phyloP scores from a whole-genome alignment of 257 asterid species.

The Cynanchum wilfordii region DNA sequence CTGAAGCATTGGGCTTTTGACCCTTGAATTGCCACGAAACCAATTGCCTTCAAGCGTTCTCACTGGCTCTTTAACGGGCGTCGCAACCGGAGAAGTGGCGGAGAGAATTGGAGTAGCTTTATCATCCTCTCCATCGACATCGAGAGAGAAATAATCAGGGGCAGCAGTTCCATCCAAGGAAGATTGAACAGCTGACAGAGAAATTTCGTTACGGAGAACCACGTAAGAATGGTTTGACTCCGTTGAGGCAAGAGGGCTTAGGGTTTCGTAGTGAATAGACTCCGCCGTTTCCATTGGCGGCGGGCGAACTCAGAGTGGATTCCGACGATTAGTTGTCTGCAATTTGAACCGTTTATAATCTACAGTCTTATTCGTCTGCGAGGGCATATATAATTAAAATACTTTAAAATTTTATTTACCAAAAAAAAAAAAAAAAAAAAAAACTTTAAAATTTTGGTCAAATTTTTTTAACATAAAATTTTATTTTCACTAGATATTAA shows the following conservation, averaged over 20 bases:
- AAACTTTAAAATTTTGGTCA: too few species aligned
- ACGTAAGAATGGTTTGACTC: conserved; percentile 38
- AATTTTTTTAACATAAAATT: too few species aligned
- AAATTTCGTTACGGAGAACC: conserved; percentile 62
- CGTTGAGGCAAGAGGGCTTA: conserved; percentile 38
- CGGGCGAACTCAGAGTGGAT: not conserved
- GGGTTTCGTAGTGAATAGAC: conserved; percentile 59
- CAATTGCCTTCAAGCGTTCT: conserved; percentile 76
- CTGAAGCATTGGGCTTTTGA: conserved; percentile 84
- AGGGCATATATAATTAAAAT: too few species aligned
- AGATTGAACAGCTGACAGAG: conserved; percentile 31
- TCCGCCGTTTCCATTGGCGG: conserved; percentile 36
- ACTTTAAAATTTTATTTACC: too few species aligned
- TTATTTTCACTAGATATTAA: too few species aligned
- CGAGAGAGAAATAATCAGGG: conserved; percentile 79
- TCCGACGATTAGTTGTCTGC: not conserved
- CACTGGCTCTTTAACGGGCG: conserved; percentile 18
- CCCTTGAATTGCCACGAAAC: conserved; percentile 71
- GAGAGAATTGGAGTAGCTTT: conserved; percentile 12
- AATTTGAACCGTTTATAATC: not conserved
- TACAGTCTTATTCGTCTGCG: too few species aligned
- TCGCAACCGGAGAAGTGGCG: conserved; percentile 21
- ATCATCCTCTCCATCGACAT: conserved; percentile 35
- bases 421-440: too few species aligned
- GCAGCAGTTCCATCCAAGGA: conserved; percentile 53